Base-by-base conservation (phyloP, 1,139 yeast species). In the Kodamaea plutei region DNA sequence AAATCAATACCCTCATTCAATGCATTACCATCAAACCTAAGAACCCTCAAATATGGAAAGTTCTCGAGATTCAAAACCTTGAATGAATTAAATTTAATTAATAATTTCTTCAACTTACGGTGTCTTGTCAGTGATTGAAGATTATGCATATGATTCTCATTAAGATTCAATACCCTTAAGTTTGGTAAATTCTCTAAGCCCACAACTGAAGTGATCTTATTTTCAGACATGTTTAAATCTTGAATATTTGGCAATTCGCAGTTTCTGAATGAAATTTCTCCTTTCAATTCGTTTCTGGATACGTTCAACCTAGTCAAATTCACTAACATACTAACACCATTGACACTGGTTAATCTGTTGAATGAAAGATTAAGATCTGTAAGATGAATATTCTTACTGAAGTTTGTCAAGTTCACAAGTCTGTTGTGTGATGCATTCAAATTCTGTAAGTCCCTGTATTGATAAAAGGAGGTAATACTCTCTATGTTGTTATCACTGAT, bases 11-110 rank as follows among this genome's bases (percentile, higher is more conserved):
- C 29, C 4, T 41, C 34, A 4, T 38, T 39, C n/a, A 70, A 43
- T 3, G 49, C 33, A 36, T 68, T 70, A 6, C 76, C 70, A 45
- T 74, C 79, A 17, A 73, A 44, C 31, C 74, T 57, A 23, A 76
- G 48, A 4, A 64, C 66, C 28, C 76, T 53, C 36, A 75, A 54
- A 20, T 42, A 51, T 1, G 72, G 71, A 35, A 58, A 65, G 7
- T 42, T 34, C 2, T 40, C 40, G 7, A 72, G 41, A 30, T 67
- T 58, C 10, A 75, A 41, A 2, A 29, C 30, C 11, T 35, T 36
- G 20, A 75, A 42, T 3, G 49, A 46, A 42, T 75, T 75, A 36
- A 59, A 56, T 36, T 64, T 69, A 19, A 75, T 33, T 15, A 60
- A 45, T 18, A 76, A 45, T 42, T 73, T 73, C 43, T 66, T 71